Base-by-base conservation (phyloP, 2,329 filamentous ascomycete species). In the Chaetoscypha palmicola region DNA sequence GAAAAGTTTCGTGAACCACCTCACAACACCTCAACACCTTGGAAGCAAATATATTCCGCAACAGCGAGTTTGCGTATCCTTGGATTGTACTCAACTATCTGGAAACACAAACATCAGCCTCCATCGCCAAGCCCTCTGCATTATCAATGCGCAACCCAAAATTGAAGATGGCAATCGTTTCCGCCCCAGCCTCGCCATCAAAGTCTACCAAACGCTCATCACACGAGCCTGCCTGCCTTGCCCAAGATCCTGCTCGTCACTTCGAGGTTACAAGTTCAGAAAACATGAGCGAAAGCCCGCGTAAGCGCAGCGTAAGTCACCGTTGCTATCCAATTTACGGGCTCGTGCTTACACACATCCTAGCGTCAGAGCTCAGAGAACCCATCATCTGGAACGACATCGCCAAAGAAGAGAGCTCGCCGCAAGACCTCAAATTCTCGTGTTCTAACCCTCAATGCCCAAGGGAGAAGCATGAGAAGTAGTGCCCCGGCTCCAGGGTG, bases 401-500 rank as follows among this genome's bases (percentile, higher is more conserved):
- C 24, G 31, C 31, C 10, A 33, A 7, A 14, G 14, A 33, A 33
- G 31, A 33, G 10, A 33, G n/a, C n/a, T n/a, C n/a, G n/a, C n/a
- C n/a, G n/a, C n/a, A n/a, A n/a, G n/a, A n/a, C n/a, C n/a, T n/a
- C n/a, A n/a, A n/a, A n/a, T n/a, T n/a, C n/a, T n/a, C n/a, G n/a
- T n/a, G n/a, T n/a, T n/a, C n/a, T n/a, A n/a, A n/a, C n/a, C n/a
- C n/a, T n/a, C n/a, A n/a, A n/a, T n/a, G n/a, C n/a, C n/a, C n/a
- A n/a, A n/a, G n/a, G n/a, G n/a, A 16, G 34, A 22, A 12, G 14
- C 30, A 36, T 30, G 4, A 49, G 30, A 20, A 30, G 21, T 3
- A 46, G 17, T 5, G 4, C 23, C 31, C 20, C 16, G 3, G 5
- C 12, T n/a, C 16, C 32, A n/a, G 38, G 34, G 24, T 59, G 54